Percentiles rank a stretch among this genome's conserved stretches.
phyloP scores from a whole-genome alignment of 805 yeast species.

The Starmera caribaea region DNA sequence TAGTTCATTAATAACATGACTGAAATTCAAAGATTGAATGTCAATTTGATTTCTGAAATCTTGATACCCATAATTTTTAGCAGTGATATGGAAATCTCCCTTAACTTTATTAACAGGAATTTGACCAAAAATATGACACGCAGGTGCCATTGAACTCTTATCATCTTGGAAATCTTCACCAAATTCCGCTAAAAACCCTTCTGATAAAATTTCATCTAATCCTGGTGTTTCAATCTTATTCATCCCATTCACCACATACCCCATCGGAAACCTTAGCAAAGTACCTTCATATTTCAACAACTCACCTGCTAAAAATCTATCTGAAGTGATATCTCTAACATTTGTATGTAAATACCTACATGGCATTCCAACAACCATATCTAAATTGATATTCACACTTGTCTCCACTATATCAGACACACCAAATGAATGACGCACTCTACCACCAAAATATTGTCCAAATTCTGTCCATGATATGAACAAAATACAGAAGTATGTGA shows the following conservation, averaged over 20 bases:
- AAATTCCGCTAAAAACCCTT: conserved; percentile 59
- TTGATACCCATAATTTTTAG: conserved; percentile 57
- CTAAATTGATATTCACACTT: conserved; percentile 63
- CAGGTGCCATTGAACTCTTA: conserved; percentile 45
- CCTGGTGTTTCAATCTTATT: conserved; percentile 47
- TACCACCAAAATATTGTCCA: conserved; percentile 80
- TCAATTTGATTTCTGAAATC: conserved; percentile 37
- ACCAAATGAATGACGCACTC: conserved; percentile 62
- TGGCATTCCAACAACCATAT: conserved; percentile 74
- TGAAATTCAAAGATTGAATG: conserved; percentile 51
- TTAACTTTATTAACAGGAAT: conserved; percentile 77
- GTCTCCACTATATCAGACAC: conserved; percentile 57
- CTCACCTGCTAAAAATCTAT: conserved; percentile 70
- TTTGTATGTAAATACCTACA: conserved; percentile 69
- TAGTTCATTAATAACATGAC: conserved; percentile 79
- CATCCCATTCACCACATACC: conserved; percentile 35
- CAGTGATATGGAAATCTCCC: conserved; percentile 82
- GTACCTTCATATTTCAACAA: conserved; percentile 62
- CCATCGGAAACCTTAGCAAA: conserved; percentile 42
- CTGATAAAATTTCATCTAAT: conserved; percentile 55
- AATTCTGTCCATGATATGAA: conserved; percentile 76
- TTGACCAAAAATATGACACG: conserved; percentile 80
- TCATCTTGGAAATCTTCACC: conserved; percentile 27
- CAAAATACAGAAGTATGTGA: conserved; percentile 51
- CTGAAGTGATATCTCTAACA: conserved; percentile 70